Conservation (phyloP, 1,284 basidiomycete species). For the Sanghuangporus weigelae region DNA sequence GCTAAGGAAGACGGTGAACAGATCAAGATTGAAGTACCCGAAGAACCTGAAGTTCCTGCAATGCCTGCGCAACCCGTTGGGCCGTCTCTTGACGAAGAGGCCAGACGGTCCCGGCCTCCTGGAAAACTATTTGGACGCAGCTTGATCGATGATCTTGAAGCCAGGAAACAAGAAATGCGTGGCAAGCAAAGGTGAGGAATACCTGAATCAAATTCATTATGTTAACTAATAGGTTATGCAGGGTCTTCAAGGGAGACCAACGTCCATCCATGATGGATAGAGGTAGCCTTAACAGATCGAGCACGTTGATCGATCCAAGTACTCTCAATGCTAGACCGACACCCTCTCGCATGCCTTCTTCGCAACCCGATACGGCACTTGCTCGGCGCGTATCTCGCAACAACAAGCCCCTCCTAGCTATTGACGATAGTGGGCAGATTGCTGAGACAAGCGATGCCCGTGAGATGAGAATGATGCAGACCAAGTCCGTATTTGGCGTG, state of each 20-base stretch:
- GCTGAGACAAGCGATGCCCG: constrained; percentile 22
- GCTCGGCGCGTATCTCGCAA: constrained; percentile 43
- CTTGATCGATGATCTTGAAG: constrained; percentile 76
- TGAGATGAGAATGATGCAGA: constrained; percentile 29
- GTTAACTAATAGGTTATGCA: constrained; percentile 25
- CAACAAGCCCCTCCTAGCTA: constrained; percentile 54
- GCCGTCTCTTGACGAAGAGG: constrained; percentile 31
- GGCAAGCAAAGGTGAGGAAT: constrained; percentile 60
- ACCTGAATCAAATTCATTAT: background rate
- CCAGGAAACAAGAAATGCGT: constrained; percentile 68
- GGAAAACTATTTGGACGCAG: constrained; percentile 76
- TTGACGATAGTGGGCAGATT: constrained; percentile 41
- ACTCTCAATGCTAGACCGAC: constrained; percentile 44
- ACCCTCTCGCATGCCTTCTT: constrained; percentile 39
- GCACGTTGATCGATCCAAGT: constrained; percentile 69
- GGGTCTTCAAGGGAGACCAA: constrained; percentile 69
- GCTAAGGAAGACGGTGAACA: constrained; percentile 71
- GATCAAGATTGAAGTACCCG: constrained; percentile 41
- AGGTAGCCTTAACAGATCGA: constrained; percentile 43
- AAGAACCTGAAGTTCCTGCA: constrained; percentile 31
- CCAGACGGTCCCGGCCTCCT: constrained; percentile 46
- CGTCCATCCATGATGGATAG: constrained; percentile 83
- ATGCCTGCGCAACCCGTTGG: constrained; percentile 17
- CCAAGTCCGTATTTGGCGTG: constrained; percentile 75
- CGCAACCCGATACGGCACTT: constrained; percentile 35